Percentiles rank a stretch among this genome's conserved stretches.
phyloP scores from a whole-genome alignment of 768 basidiomycete species.

The Leccinum subgranulosum region DNA sequence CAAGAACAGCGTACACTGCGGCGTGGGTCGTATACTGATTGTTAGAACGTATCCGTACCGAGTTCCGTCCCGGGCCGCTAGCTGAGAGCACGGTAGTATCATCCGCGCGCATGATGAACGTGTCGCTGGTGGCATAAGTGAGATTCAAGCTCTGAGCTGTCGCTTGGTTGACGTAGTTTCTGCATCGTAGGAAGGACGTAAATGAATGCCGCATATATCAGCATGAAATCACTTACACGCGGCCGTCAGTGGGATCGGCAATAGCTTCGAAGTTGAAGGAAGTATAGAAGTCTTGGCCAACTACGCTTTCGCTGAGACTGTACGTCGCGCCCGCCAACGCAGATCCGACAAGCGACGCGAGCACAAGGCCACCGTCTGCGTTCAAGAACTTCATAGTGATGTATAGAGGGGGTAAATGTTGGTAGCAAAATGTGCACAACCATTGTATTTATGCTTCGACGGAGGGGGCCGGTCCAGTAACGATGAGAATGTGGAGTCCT shows the following conservation, averaged over 20 bases:
- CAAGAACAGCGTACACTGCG: conserved; percentile 24
- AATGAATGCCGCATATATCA: neutral
- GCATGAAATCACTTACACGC: conserved; percentile 27
- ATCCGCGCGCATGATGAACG: conserved; percentile 38
- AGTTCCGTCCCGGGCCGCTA: conserved; percentile 34
- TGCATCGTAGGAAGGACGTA: conserved; percentile 6
- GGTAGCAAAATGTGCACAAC: neutral
- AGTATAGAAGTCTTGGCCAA: conserved; percentile 30
- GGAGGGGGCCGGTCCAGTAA: neutral
- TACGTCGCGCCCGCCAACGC: conserved; percentile 26
- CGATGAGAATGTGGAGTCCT: neutral
- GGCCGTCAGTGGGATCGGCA: conserved; percentile 36
- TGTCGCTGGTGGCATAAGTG: conserved; percentile 24
- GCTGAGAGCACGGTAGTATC: conserved; percentile 29
- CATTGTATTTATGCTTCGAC: conserved; percentile 15
- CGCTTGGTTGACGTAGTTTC: conserved; percentile 33
- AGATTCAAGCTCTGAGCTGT: conserved; percentile 29
- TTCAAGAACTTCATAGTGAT: conserved; percentile 16
- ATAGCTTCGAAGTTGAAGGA: conserved; percentile 34
- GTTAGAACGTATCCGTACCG: conserved; percentile 33
- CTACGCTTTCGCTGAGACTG: conserved; percentile 23
- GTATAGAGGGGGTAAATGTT: neutral
- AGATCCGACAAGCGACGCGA: conserved; percentile 11
- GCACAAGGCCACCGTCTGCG: conserved; percentile 1
- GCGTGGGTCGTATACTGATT: conserved; percentile 34